These are phyloP conservation scores for Yueomyces sp. DNA, from an alignment of 805 yeast species.

Conservation along the genomic window DNA sequence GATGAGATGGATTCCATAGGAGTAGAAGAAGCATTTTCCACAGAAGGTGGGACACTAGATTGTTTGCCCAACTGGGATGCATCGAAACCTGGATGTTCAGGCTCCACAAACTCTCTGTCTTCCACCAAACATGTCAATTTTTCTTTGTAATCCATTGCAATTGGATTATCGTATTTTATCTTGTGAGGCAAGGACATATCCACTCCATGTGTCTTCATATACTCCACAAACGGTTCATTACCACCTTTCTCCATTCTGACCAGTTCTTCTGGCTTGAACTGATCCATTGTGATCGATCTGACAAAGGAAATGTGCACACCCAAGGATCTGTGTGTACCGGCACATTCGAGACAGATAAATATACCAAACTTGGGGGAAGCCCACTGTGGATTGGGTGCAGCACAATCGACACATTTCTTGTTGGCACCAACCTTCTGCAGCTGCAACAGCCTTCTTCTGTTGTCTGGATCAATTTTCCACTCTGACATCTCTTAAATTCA, in stretches of 20 bases:
- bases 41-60: constrained; percentile 1
- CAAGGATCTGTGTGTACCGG: constrained; percentile 88
- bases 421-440: constrained; percentile 74
- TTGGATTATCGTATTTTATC: constrained; percentile 71
- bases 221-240: constrained; percentile 58
- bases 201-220: constrained; percentile 60
- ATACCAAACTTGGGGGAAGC: constrained; percentile 97
- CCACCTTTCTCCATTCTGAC: constrained; percentile 91
- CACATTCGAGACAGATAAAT: constrained; percentile 94
- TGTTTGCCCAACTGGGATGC: constrained; percentile 10
- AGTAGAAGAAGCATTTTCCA: constrained; percentile 4
- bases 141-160: constrained; percentile 90
- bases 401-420: constrained; percentile 87
- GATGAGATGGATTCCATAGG: constrained; percentile 31
- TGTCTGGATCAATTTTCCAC: constrained; percentile 91
- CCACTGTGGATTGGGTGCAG: constrained; percentile 97
- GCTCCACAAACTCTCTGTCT: constrained; percentile 55
- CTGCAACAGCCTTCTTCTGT: constrained; percentile 62
- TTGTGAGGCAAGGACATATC: constrained; percentile 51
- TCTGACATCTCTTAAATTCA: constrained; percentile 29
- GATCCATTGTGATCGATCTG: constrained; percentile 96
- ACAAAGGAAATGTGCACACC: constrained; percentile 97
- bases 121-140: constrained; percentile 63
- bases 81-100: constrained; percentile 38
- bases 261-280: constrained; percentile 87